Conservation (phyloP, 306 rosid genomes). For the Mimosa bimucronata region DNA sequence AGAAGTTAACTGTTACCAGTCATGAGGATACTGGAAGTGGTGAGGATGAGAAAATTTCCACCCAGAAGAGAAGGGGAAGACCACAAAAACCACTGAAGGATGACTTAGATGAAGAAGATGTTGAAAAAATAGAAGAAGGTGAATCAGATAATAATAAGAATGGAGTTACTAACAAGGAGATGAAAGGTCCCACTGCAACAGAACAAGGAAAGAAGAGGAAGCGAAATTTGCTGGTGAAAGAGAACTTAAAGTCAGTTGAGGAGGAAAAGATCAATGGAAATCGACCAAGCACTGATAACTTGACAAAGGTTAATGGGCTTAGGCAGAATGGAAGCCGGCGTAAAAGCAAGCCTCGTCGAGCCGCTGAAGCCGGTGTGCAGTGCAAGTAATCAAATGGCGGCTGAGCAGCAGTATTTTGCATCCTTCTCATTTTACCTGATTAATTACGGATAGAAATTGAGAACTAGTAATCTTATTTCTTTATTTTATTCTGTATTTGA, state of each 20-base stretch:
- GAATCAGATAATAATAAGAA: constrained; percentile 36
- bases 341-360: constrained; percentile 78
- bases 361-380: constrained; percentile 80
- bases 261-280: constrained; percentile 39
- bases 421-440: constrained; percentile 30
- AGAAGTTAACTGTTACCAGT: constrained; percentile 37
- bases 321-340: constrained; percentile 74
- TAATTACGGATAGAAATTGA: constrained; percentile 35
- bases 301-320: constrained; percentile 49
- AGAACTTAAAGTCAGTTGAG: constrained; percentile 38
- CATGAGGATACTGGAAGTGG: constrained; percentile 47
- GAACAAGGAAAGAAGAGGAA: constrained; percentile 51
- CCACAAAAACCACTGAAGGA: constrained; percentile 49
- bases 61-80: constrained; percentile 52
- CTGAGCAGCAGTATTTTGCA: constrained; percentile 22
- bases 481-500: constrained; percentile 16
- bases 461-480: constrained; percentile 44
- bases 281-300: constrained; percentile 41
- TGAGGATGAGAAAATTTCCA: constrained; percentile 44
- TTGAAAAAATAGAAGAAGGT: constrained; percentile 42
- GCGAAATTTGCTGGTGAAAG: constrained; percentile 36
- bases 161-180: constrained; percentile 37
- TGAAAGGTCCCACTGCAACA: constrained; percentile 20
- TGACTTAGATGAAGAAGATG: constrained; percentile 46
- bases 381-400: constrained; percentile 57